Conservation (phyloP, 495 filamentous ascomycete genomes). For the Talaromyces wortmannii region DNA sequence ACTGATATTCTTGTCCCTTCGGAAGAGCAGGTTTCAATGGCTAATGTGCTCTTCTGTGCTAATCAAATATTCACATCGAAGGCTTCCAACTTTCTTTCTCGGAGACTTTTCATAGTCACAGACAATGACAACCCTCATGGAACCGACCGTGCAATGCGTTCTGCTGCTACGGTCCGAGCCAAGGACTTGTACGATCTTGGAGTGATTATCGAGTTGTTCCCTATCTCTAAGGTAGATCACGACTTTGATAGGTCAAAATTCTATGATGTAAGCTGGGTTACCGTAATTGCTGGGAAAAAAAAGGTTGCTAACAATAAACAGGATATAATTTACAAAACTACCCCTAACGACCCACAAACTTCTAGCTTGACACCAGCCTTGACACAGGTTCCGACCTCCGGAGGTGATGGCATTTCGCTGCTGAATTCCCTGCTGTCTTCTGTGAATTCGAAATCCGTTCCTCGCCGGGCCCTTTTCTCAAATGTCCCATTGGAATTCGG, state of each 20-base stretch:
- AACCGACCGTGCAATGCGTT: constrained; percentile 60
- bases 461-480: constrained; percentile 82
- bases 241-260: constrained; percentile 83
- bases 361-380: constrained; percentile 45
- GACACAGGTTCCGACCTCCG: constrained; percentile 40
- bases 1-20: constrained; percentile 59
- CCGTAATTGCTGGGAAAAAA: neutral
- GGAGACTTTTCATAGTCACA: constrained; percentile 90
- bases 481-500: constrained; percentile 81
- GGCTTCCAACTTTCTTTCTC: constrained; percentile 87
- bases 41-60: constrained; percentile 86
- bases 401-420: constrained; percentile 70
- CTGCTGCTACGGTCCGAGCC: constrained; percentile 75
- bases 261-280: constrained; percentile 63
- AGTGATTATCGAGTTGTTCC: constrained; percentile 89
- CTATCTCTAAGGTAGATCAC: constrained; percentile 67
- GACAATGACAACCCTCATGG: constrained; percentile 87
- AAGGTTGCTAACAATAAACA: constrained; percentile 17
- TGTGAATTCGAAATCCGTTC: constrained; percentile 83
- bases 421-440: constrained; percentile 78
- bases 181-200: constrained; percentile 95
- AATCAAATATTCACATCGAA: constrained; percentile 97
- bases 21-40: constrained; percentile 68
- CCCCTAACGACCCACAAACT: constrained; percentile 60
- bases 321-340: constrained; percentile 73